phyloP scores from a whole-genome alignment of 306 rosid genomes.

The Cicer judaicum region DNA sequence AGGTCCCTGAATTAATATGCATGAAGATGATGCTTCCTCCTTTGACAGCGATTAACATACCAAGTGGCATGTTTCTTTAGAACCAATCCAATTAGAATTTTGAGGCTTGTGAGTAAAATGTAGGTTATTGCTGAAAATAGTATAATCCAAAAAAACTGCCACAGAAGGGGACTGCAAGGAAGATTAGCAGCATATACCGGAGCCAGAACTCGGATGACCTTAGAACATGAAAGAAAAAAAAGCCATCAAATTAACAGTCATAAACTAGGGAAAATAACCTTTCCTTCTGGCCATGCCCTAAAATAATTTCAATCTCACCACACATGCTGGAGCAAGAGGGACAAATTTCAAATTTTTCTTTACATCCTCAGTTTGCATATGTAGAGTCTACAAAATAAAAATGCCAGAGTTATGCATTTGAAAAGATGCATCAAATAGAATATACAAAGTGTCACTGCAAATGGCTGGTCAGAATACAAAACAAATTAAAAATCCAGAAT shows the following conservation, averaged over 20 bases:
- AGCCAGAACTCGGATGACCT: conserved; percentile 89
- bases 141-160: conserved; percentile 67
- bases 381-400: conserved; percentile 64
- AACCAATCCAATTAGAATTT: conserved; percentile 73
- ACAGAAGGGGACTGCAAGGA: conserved; percentile 65
- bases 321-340: conserved; percentile 96
- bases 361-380: conserved; percentile 60
- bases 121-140: conserved; percentile 64
- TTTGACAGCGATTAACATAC: conserved; percentile 83
- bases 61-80: conserved; percentile 77
- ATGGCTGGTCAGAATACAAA: background rate
- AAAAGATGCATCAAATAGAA: conserved; percentile 26
- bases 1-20: conserved; percentile 49
- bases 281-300: background rate
- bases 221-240: conserved; percentile 7
- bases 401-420: conserved; percentile 36
- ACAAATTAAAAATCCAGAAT: background rate
- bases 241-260: conserved; percentile 30
- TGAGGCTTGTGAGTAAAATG: conserved; percentile 87
- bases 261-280: background rate
- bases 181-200: conserved; percentile 84
- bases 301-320: conserved; percentile 61
- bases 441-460: background rate
- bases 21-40: conserved; percentile 75
- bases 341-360: conserved; percentile 81